A percentile compares a stretch with the other conserved stretches of the same genome.
Conservation (phyloP, 1,284 basidiomycete genomes). For the Agaricales sp. region DNA sequence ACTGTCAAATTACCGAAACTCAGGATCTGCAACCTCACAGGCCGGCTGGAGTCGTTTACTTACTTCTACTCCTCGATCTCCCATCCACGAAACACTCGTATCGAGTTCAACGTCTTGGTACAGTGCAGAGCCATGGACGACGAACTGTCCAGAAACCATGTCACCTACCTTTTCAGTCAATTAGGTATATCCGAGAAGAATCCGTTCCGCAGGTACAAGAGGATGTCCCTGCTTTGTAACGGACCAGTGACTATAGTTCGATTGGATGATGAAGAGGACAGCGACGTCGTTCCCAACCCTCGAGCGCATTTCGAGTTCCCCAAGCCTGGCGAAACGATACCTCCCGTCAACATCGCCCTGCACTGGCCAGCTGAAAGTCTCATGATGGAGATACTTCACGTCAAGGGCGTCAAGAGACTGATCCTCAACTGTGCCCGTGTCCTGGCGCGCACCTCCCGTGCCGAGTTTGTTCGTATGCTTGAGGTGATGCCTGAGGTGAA, state of each 20-base stretch:
- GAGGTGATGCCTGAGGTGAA: neutral
- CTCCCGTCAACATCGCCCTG: neutral
- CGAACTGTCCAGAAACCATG: neutral
- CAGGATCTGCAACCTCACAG: neutral
- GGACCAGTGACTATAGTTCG: neutral
- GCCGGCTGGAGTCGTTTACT: neutral
- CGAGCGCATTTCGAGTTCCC: neutral
- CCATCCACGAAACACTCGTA: neutral
- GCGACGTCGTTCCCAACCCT: neutral
- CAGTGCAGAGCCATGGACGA: neutral
- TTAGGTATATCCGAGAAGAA: neutral
- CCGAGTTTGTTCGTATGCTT: neutral
- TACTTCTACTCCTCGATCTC: neutral
- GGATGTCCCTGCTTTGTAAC: neutral
- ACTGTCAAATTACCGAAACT: neutral
- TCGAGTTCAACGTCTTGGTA: neutral
- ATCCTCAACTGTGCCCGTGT: neutral
- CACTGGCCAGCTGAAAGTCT: neutral
- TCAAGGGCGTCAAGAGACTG: neutral
- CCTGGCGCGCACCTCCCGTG: neutral
- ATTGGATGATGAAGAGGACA: neutral
- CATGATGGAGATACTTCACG: neutral
- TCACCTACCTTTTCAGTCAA: neutral
- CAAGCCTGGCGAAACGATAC: neutral
- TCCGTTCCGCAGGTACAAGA: neutral